Conservation (phyloP, 1,284 basidiomycete species). For the Cutaneotrichosporon sp. region DNA sequence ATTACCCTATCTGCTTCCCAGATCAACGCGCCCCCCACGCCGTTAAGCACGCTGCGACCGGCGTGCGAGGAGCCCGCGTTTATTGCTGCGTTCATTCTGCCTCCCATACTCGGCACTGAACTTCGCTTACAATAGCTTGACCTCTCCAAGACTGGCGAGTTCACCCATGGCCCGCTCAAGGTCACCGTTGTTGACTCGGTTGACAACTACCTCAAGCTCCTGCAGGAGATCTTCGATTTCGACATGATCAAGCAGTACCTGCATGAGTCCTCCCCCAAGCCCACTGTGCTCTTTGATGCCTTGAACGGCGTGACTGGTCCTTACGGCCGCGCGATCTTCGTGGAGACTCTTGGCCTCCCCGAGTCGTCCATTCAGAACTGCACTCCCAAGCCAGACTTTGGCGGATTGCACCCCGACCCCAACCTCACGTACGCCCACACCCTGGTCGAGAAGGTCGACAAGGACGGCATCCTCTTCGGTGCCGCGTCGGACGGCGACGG, state of each 20-base stretch:
- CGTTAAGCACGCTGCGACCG: no score
- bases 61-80: no score
- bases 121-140: constrained; percentile 58
- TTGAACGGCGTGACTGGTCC: constrained; percentile 96
- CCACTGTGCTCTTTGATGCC: constrained; percentile 91
- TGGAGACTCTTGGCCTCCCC: constrained; percentile 75
- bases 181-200: constrained; percentile 95
- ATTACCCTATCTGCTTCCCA: no score
- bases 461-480: constrained; percentile 81
- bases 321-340: constrained; percentile 84
- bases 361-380: constrained; percentile 85
- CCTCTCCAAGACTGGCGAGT: constrained; percentile 74
- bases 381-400: constrained; percentile 86
- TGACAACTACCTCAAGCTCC: constrained; percentile 75
- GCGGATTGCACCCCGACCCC: constrained; percentile 95
- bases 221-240: constrained; percentile 93
- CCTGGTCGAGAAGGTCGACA: constrained; percentile 88
- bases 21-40: no score
- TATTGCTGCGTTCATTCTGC: no score
- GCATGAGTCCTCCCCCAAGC: constrained; percentile 56
- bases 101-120: no score
- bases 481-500: constrained; percentile 97
- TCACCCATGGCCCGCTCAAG: constrained; percentile 72
- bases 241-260: constrained; percentile 87
- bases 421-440: constrained; percentile 97